phyloP scores from a whole-genome alignment of 73 alveolate species.

The Stentor coeruleus region DNA sequence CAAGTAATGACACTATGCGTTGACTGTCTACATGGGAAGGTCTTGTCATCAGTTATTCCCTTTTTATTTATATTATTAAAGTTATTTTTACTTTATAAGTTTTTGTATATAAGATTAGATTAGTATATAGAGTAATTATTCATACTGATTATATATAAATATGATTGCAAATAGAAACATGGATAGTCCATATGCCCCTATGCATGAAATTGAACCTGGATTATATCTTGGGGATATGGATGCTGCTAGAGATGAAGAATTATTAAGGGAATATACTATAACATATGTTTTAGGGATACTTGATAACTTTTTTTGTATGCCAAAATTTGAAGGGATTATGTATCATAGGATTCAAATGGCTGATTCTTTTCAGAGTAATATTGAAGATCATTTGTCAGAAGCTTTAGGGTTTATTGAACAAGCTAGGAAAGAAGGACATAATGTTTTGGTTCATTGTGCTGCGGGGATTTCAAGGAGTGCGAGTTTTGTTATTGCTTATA shows the following conservation, averaged over 20 bases:
- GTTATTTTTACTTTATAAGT: no score
- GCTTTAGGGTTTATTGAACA: constrained; percentile 60
- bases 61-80: not conserved
- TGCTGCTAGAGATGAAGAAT: no score
- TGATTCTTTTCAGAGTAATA: constrained; percentile 56
- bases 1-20: not conserved
- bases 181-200: no score
- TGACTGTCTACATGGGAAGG: constrained; percentile 29
- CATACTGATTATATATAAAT: no score
- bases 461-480: constrained; percentile 56
- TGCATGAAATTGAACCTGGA: no score
- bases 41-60: constrained; percentile 1
- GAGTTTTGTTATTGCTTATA: constrained; percentile 38
- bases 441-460: constrained; percentile 51
- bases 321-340: constrained; percentile 56
- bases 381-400: constrained; percentile 57
- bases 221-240: no score
- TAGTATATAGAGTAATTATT: no score
- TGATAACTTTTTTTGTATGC: no score
- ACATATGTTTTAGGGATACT: no score
- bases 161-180: no score
- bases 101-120: no score
- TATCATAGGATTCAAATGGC: constrained; percentile 48
- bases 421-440: constrained; percentile 40
- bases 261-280: no score